phyloP scores from a whole-genome alignment of 495 filamentous ascomycete genomes.

The Penicillium pulvis region DNA sequence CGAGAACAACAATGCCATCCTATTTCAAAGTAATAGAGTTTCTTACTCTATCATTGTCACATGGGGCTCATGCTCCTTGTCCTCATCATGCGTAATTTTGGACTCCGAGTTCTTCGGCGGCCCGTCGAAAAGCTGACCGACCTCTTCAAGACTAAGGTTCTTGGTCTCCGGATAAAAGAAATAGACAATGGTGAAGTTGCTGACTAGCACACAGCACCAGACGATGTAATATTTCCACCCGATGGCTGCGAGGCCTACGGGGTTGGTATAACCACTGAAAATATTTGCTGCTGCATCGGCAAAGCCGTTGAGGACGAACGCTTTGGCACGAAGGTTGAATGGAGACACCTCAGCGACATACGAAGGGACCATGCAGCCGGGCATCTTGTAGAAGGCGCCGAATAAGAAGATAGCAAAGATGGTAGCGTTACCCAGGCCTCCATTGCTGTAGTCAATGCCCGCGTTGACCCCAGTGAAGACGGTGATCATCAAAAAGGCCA shows the following conservation, averaged over 20 bases:
- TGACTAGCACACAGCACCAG: background rate
- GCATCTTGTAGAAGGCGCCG: background rate
- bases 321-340: background rate
- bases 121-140: conserved; percentile 3
- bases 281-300: background rate
- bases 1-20: no score
- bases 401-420: background rate
- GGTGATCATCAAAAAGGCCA: background rate
- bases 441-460: background rate
- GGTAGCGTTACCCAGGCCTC: background rate
- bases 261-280: conserved; percentile 1
- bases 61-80: background rate
- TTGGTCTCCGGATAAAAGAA: conserved; percentile 4
- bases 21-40: no score
- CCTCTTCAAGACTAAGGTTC: conserved; percentile 1
- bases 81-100: background rate
- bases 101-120: background rate
- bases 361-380: background rate
- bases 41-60: no score
- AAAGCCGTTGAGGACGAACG: background rate
- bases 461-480: background rate
- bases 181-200: background rate
- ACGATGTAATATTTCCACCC: conserved; percentile 5
- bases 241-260: conserved; percentile 1
- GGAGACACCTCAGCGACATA: background rate